Conservation (phyloP, 179 eudicot species). For the Amaranthus tricolor region DNA sequence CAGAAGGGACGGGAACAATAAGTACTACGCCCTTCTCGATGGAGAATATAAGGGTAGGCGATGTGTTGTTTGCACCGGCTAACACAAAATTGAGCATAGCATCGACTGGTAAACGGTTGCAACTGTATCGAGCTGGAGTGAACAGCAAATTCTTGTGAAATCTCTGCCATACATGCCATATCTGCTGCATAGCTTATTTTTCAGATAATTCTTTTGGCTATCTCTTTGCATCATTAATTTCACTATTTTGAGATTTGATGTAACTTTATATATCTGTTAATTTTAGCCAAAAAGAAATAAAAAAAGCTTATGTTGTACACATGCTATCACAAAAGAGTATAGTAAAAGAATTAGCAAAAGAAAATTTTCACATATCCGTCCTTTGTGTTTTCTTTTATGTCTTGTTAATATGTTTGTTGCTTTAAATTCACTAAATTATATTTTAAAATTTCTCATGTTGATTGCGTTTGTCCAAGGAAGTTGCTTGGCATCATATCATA, state of each 20-base stretch:
- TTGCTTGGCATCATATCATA: too few species aligned
- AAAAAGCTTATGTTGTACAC: slow-evolving; percentile 21
- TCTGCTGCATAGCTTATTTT: background rate
- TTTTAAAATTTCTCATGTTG: too few species aligned
- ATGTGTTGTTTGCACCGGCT: slow-evolving; percentile 69
- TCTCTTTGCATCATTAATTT: background rate
- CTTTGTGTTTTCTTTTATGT: background rate
- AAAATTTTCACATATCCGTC: slow-evolving; percentile 1
- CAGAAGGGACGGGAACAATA: slow-evolving; percentile 54
- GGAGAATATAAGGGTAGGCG: slow-evolving; percentile 49
- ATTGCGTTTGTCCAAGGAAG: too few species aligned
- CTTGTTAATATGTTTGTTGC: background rate
- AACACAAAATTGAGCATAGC: slow-evolving; percentile 40
- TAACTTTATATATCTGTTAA: slow-evolving; percentile 26
- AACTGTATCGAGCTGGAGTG: slow-evolving; percentile 78
- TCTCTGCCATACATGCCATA: background rate
- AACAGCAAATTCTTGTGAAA: slow-evolving; percentile 48
- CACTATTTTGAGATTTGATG: slow-evolving; percentile 19
- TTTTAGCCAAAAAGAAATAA: slow-evolving; percentile 1
- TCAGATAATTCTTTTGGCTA: slow-evolving; percentile 5
- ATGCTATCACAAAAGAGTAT: slow-evolving; percentile 32
- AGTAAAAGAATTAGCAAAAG: slow-evolving; percentile 23
- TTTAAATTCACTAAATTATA: too few species aligned
- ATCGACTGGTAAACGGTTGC: slow-evolving; percentile 47
- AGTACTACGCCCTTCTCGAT: slow-evolving; percentile 20